Percentiles rank a stretch among this genome's conserved stretches.
Evolutionary conservation across 768 basidiomycete species (phyloP).

Genomic region (Serendipita sp.): DNA sequence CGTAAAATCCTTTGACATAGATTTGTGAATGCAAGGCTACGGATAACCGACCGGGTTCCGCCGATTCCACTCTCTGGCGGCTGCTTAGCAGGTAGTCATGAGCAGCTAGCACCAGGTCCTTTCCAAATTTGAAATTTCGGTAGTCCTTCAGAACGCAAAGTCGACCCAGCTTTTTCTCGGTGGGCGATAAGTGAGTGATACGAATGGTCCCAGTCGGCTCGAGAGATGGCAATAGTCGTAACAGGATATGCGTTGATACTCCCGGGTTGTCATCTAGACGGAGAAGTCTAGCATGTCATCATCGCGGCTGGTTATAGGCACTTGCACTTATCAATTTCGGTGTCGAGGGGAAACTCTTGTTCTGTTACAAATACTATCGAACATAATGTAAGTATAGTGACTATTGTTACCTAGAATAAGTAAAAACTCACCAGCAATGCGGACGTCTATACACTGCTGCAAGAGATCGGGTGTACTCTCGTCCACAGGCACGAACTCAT

Average conservation of each 20-base stretch:
- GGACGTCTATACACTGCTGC: conserved; percentile 50
- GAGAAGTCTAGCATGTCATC: conserved; percentile 7
- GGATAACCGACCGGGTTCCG: conserved; percentile 16
- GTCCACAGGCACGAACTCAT: conserved; percentile 39
- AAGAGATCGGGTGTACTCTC: conserved; percentile 28
- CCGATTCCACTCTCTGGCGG: conserved; percentile 15
- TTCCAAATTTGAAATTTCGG: conserved; percentile 47
- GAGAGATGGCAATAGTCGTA: conserved; percentile 45
- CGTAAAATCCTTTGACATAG: conserved; percentile 54
- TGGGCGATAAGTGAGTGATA: conserved; percentile 22
- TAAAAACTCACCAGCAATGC: conserved; percentile 10
- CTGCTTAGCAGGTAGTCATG: conserved; percentile 41
- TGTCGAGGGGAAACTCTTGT: conserved; percentile 56
- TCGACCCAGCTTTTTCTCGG: conserved; percentile 47
- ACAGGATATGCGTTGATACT: conserved; percentile 50
- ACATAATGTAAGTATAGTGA: conserved; percentile 19
- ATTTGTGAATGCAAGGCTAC: conserved; percentile 59
- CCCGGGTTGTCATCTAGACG: conserved; percentile 32
- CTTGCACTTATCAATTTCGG: conserved; percentile 56
- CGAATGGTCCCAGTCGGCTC: conserved; percentile 60
- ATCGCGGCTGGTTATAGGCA: not conserved
- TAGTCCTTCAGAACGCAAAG: conserved; percentile 40
- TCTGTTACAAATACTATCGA: conserved; percentile 40
- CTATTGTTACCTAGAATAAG: not conserved
- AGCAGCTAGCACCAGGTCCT: conserved; percentile 43